Conservation (phyloP, 2,329 filamentous ascomycete species). For the Capronia epimyces region DNA sequence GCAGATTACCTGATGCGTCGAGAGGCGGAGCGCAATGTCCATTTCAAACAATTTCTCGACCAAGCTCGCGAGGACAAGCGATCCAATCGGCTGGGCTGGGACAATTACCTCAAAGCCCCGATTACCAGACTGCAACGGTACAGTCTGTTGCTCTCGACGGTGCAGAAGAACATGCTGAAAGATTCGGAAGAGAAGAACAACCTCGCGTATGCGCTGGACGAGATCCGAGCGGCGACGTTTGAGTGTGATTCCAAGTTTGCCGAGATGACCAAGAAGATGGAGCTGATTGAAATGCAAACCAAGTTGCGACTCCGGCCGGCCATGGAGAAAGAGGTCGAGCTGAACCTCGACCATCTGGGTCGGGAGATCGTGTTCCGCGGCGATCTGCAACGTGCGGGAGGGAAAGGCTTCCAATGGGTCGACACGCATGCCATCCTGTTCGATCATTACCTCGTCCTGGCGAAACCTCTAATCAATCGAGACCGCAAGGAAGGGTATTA, state of each 20-base stretch:
- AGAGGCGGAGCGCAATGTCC: slow-evolving; percentile 75
- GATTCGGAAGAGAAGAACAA: slow-evolving; percentile 90
- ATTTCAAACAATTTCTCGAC: slow-evolving; percentile 82
- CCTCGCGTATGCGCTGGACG: slow-evolving; percentile 74
- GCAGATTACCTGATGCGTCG: slow-evolving; percentile 77
- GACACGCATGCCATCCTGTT: slow-evolving; percentile 92
- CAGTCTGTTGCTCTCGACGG: slow-evolving; percentile 72
- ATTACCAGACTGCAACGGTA: slow-evolving; percentile 92
- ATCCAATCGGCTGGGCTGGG: slow-evolving; percentile 82
- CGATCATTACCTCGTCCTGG: slow-evolving; percentile 91
- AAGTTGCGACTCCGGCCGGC: slow-evolving; percentile 81
- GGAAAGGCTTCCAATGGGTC: slow-evolving; percentile 84
- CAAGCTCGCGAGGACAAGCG: slow-evolving; percentile 70
- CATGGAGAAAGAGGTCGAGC: slow-evolving; percentile 72
- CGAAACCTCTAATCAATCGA: slow-evolving; percentile 57
- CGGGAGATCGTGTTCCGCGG: slow-evolving; percentile 83
- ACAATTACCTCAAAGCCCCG: slow-evolving; percentile 86
- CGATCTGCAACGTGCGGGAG: slow-evolving; percentile 81
- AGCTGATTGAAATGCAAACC: slow-evolving; percentile 73
- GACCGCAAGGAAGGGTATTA: slow-evolving; percentile 77
- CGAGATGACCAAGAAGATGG: slow-evolving; percentile 85
- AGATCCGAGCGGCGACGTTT: slow-evolving; percentile 80
- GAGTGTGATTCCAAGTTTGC: slow-evolving; percentile 91
- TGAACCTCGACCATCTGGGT: slow-evolving; percentile 91
- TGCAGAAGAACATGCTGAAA: slow-evolving; percentile 73